These are phyloP conservation scores for Casuarina equisetifolia DNA, from an alignment of 306 rosid genomes.

Conservation along the genomic window DNA sequence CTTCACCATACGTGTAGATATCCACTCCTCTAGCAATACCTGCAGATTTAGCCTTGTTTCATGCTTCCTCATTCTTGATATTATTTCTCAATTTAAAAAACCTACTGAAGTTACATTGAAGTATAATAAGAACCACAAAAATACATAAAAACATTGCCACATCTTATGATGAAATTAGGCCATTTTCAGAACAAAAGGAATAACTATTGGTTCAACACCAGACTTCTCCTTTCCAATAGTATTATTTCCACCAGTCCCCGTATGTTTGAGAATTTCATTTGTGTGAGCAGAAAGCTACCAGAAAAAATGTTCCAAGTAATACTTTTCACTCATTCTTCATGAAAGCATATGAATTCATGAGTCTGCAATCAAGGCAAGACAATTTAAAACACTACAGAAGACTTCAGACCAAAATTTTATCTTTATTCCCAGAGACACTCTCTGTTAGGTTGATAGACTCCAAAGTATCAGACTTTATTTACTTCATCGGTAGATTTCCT, in stretches of 20 bases:
- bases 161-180: constrained; percentile 98
- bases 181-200: constrained; percentile 91
- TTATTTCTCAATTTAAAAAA: not conserved
- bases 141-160: constrained; percentile 16
- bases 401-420: constrained; percentile 33
- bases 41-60: constrained; percentile 28
- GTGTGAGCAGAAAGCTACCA: constrained; percentile 29
- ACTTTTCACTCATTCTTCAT: constrained; percentile 10
- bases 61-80: not conserved
- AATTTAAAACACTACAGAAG: constrained; percentile 8
- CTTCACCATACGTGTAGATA: constrained; percentile 51
- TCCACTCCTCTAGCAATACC: constrained; percentile 98
- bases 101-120: not conserved
- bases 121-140: constrained; percentile 1
- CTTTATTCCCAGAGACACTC: constrained; percentile 45
- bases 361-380: constrained; percentile 16
- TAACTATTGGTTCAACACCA: constrained; percentile 74
- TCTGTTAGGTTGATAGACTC: constrained; percentile 41
- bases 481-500: constrained; percentile 38
- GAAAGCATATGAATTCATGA: not conserved
- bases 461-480: constrained; percentile 43
- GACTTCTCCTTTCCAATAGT: constrained; percentile 60
- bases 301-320: constrained; percentile 1
- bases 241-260: constrained; percentile 33
- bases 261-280: constrained; percentile 53